These are phyloP conservation scores for Carallia brachiata DNA, from an alignment of 345 rosid species.

Conservation along the genomic window DNA sequence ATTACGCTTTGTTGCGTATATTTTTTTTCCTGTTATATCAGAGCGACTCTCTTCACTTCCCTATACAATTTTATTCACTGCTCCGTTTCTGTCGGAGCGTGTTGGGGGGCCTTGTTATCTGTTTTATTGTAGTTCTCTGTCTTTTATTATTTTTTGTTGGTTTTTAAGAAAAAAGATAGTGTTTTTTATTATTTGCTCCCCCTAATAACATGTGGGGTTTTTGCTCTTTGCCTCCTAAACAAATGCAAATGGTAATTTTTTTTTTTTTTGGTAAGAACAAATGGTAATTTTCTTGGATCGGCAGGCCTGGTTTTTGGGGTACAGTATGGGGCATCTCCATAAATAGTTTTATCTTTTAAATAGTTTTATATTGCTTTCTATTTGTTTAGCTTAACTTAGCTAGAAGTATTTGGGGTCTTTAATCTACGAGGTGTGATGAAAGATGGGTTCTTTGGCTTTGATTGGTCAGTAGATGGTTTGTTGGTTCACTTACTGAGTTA, in stretches of 20 bases:
- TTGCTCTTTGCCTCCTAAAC: constrained; percentile 22
- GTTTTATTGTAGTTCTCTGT: not conserved
- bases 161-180: not conserved
- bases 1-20: not conserved
- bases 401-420: constrained; percentile 10
- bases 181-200: not conserved
- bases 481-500: constrained; percentile 5
- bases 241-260: constrained; percentile 23
- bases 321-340: constrained; percentile 27
- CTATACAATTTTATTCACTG: not conserved
- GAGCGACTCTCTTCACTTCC: constrained; percentile 12
- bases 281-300: constrained; percentile 39
- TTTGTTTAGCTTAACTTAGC: constrained; percentile 23
- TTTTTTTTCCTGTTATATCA: not conserved
- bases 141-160: not conserved
- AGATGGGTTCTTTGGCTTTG: not conserved
- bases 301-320: constrained; percentile 27
- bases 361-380: constrained; percentile 11
- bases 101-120: not conserved
- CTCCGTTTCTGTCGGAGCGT: constrained; percentile 3
- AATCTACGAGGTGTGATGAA: constrained; percentile 19
- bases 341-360: constrained; percentile 6
- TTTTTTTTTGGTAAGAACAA: not conserved
- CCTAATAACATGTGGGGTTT: constrained; percentile 21
- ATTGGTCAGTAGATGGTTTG: constrained; percentile 24